phyloP scores from a whole-genome alignment of 371 early-diverging fungal species.

The Mucor indicus region DNA sequence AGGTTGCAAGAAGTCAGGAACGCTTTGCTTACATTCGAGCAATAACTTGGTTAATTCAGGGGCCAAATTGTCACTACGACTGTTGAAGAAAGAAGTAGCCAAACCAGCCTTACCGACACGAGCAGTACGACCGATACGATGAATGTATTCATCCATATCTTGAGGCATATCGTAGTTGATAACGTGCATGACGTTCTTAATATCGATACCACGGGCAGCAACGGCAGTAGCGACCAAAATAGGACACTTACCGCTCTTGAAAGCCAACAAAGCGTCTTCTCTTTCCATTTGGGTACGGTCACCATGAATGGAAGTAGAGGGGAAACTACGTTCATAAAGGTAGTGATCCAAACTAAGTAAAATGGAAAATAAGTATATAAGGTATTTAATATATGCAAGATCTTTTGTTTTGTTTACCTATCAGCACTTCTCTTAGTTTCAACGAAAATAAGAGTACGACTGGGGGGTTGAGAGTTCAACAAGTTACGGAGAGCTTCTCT shows the following conservation, averaged over 20 bases:
- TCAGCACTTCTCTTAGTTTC: constrained; percentile 81
- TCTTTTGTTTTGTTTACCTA: constrained; percentile 7
- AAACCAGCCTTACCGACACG: constrained; percentile 73
- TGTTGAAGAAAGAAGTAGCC: constrained; percentile 74
- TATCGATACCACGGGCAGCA: constrained; percentile 90
- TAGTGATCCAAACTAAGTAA: constrained; percentile 59
- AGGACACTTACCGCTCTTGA: constrained; percentile 72
- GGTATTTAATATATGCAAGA: not conserved
- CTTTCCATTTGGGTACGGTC: constrained; percentile 79
- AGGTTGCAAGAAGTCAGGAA: constrained; percentile 68
- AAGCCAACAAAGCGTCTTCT: constrained; percentile 73
- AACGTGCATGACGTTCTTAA: constrained; percentile 80
- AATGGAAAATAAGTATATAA: constrained; percentile 1
- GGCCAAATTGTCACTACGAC: constrained; percentile 42
- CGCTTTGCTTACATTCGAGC: constrained; percentile 75
- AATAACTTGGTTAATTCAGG: constrained; percentile 74
- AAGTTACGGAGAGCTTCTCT: constrained; percentile 14
- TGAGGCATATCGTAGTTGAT: constrained; percentile 83
- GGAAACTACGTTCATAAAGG: constrained; percentile 62
- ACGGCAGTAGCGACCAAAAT: constrained; percentile 93
- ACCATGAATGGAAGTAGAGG: constrained; percentile 74
- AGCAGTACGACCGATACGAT: constrained; percentile 80
- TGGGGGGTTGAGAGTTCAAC: constrained; percentile 38
- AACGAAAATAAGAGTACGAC: constrained; percentile 79
- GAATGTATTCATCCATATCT: constrained; percentile 81